These are phyloP conservation scores for Microcera coccophila DNA, from an alignment of 2,329 filamentous ascomycete species.

Conservation along the genomic window DNA sequence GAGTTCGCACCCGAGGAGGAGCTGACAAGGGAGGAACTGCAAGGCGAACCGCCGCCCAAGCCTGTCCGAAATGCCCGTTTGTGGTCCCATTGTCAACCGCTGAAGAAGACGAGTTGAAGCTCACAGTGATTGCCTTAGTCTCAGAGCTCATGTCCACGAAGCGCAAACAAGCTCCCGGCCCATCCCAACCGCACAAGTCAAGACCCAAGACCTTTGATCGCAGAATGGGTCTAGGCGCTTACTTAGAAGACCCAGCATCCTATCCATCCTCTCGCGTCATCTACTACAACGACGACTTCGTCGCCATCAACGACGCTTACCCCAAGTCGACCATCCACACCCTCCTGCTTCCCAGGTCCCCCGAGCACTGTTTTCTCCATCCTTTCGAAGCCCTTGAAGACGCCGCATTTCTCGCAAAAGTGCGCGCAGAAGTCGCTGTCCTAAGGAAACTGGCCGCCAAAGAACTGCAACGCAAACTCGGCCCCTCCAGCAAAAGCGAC, in stretches of 20 bases:
- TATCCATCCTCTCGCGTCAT: conserved; percentile 61
- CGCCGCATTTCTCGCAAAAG: conserved; percentile 59
- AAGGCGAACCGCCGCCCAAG: conserved; percentile 28
- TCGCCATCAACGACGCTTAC: conserved; percentile 76
- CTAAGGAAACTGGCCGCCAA: conserved; percentile 64
- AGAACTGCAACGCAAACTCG: conserved; percentile 69
- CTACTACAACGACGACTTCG: conserved; percentile 63
- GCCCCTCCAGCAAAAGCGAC: conserved; percentile 60
- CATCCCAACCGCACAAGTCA: conserved; percentile 12
- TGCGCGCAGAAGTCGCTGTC: conserved; percentile 57
- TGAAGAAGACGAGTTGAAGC: neutral
- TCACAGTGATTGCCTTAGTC: conserved; percentile 25
- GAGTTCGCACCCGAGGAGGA: conserved; percentile 37
- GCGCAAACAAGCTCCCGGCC: conserved; percentile 28
- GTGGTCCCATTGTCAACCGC: neutral
- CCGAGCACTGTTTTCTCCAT: conserved; percentile 57
- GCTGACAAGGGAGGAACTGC: conserved; percentile 41
- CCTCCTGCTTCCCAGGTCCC: conserved; percentile 77
- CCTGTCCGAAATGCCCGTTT: conserved; percentile 35
- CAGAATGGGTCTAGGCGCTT: conserved; percentile 62
- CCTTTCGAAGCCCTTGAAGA: conserved; percentile 77
- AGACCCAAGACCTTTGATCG: conserved; percentile 39
- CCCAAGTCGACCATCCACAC: conserved; percentile 84
- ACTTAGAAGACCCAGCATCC: conserved; percentile 60
- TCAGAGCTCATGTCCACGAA: conserved; percentile 37